Evolutionary conservation across 2,329 filamentous ascomycete genomes (phyloP).

Genomic region (Pseudogymnoascus sp.): DNA sequence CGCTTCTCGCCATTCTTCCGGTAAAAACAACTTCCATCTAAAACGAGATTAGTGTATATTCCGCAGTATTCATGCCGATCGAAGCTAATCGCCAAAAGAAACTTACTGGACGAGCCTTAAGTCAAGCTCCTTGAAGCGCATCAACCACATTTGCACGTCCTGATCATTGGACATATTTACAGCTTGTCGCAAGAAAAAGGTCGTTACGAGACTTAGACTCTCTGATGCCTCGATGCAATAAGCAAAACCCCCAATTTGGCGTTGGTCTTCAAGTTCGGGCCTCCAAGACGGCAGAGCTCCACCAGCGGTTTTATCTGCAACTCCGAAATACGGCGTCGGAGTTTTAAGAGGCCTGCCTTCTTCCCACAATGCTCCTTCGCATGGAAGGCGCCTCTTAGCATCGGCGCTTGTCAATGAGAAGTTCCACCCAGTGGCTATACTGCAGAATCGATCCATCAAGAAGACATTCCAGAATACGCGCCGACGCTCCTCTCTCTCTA

Average conservation of each 20-base stretch:
- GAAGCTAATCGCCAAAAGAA: background rate
- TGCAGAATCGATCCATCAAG: constrained; percentile 32
- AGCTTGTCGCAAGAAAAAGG: constrained; percentile 31
- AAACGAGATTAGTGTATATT: background rate
- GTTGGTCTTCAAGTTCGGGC: constrained; percentile 23
- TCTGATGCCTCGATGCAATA: constrained; percentile 30
- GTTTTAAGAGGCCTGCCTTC: constrained; percentile 20
- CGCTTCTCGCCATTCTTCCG: constrained; percentile 27
- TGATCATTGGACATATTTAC: constrained; percentile 24
- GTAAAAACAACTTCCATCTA: constrained; percentile 28
- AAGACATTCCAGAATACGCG: constrained; percentile 34
- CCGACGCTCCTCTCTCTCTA: constrained; percentile 30
- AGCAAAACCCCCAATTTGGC: constrained; percentile 29
- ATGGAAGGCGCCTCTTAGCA: constrained; percentile 30
- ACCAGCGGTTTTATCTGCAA: constrained; percentile 28
- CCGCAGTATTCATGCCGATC: background rate
- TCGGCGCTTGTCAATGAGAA: constrained; percentile 29
- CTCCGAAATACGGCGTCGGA: constrained; percentile 35
- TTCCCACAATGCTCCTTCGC: constrained; percentile 30
- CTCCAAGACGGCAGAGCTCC: constrained; percentile 17
- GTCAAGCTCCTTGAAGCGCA: constrained; percentile 28
- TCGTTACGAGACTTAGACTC: constrained; percentile 29
- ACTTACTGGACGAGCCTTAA: constrained; percentile 25
- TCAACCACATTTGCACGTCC: constrained; percentile 30
- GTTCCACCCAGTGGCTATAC: constrained; percentile 32